phyloP scores from a whole-genome alignment of 371 early-diverging fungal species.

The Lichtheimia ornata region DNA sequence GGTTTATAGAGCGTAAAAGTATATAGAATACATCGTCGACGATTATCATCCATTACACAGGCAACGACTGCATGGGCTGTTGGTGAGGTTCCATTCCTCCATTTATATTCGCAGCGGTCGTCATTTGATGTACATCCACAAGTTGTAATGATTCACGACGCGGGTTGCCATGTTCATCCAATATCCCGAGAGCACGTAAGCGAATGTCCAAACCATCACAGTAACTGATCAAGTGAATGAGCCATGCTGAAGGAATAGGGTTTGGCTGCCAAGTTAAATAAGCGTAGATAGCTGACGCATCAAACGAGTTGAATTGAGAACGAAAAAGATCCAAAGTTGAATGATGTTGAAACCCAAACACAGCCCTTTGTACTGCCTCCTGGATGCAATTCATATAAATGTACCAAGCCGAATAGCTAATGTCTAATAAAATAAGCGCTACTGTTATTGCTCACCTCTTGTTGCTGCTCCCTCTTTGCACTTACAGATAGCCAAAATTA shows the following conservation, averaged over 20 bases:
- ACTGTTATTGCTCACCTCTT: neutral
- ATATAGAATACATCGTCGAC: too few species aligned
- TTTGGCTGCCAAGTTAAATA: conserved; percentile 39
- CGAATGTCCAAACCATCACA: conserved; percentile 44
- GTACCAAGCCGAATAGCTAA: conserved; percentile 37
- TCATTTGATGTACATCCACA: conserved; percentile 18
- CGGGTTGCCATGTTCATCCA: conserved; percentile 28
- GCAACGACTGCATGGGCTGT: conserved; percentile 10
- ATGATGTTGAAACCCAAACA: conserved; percentile 31
- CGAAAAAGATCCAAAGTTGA: conserved; percentile 31
- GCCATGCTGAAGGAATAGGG: conserved; percentile 26
- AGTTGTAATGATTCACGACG: neutral
- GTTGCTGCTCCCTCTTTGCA: neutral
- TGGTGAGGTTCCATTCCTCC: too few species aligned
- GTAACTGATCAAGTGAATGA: conserved; percentile 34
- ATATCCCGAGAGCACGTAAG: conserved; percentile 30
- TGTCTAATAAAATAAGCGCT: conserved; percentile 17
- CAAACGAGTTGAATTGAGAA: conserved; percentile 16
- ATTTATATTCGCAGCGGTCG: neutral
- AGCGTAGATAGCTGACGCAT: conserved; percentile 23
- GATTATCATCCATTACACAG: neutral
- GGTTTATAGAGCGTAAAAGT: too few species aligned
- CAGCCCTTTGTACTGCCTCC: conserved; percentile 29
- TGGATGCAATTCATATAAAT: conserved; percentile 32
- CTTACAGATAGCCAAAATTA: conserved; percentile 67